Conservation (phyloP, 805 yeast species). For the Metschnikowia lachancei region DNA sequence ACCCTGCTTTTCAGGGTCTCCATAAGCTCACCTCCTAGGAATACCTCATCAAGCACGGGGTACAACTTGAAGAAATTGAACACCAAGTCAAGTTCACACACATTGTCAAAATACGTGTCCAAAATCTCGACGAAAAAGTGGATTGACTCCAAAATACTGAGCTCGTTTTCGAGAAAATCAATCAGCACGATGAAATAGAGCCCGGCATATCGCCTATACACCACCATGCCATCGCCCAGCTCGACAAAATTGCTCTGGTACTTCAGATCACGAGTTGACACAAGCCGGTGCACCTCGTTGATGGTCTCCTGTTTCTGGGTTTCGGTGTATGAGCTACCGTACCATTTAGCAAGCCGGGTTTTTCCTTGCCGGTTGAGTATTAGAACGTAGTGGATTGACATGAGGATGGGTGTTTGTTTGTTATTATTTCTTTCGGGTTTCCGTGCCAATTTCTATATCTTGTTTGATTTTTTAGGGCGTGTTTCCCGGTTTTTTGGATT, state of each 20-base stretch:
- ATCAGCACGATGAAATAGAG: constrained; percentile 82
- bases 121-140: constrained; percentile 87
- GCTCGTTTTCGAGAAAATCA: constrained; percentile 76
- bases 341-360: constrained; percentile 83
- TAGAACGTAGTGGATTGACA: constrained; percentile 78
- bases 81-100: constrained; percentile 89
- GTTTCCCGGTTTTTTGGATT: not conserved
- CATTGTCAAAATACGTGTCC: constrained; percentile 83
- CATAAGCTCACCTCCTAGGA: constrained; percentile 85
- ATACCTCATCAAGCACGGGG: constrained; percentile 80
- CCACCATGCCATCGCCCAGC: constrained; percentile 55
- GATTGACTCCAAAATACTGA: constrained; percentile 76
- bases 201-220: constrained; percentile 90
- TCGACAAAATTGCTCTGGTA: constrained; percentile 81
- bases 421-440: not conserved
- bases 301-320: constrained; percentile 40
- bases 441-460: too few species aligned
- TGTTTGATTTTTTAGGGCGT: not conserved
- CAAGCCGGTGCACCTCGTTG: constrained; percentile 70
- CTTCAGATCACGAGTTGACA: constrained; percentile 79
- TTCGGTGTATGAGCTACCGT: constrained; percentile 29
- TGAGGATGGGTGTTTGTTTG: not conserved
- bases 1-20: constrained; percentile 75
- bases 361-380: constrained; percentile 94
- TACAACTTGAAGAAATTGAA: constrained; percentile 87